Evolutionary conservation across 1,284 basidiomycete species (phyloP), one percentile per base, ranked within the genome.

Genomic region (Trametes sp.): DNA sequence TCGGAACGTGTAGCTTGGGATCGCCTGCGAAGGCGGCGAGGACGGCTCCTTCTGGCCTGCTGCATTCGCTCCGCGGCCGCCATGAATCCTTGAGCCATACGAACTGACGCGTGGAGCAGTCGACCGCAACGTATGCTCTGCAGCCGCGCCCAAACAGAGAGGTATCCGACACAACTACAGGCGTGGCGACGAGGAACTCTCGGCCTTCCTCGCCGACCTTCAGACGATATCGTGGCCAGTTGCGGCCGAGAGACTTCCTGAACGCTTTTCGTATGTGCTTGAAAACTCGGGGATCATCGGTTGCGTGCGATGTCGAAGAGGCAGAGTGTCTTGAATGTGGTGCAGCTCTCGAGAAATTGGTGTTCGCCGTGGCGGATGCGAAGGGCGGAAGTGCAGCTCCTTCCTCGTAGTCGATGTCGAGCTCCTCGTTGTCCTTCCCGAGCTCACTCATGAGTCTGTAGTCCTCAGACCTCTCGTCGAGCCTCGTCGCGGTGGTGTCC

Each of bases 81-180:
- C 63, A 65, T 4, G 52, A 35, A 23, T 61, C 63, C 52, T 61
- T 61, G 23, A 65, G 57, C 33, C 57, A 61, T 8, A 61, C 59
- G 23, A 65, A 52, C 33, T 45, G n/a, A 4, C 10, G 24, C n/a
- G 35, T 45, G 11, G 16, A 14, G 52, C 41, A 23, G 36, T 63
- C 57, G 19, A 52, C 48, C 21, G 57, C 62, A 11, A 63, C 35
- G 49, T 48, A 63, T 21, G 38, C 29, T 10, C 54, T 52, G 24
- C 48, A 55, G 11, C 29, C 55, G 21, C 61, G 61, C 2, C 28
- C 36, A 19, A 54, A 54, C 4, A 41, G 28, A 16, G 16, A 7
- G 4, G 21, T 23, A 35, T 41, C 29, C 9, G 44, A 35, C 7
- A 14, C 9, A 21, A 24, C 19, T 16, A 42, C 23, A 1, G 14